Evolutionary conservation across 2,329 filamentous ascomycete species (phyloP), one percentile per base, ranked within the genome.

Genomic region (Zymoseptoria crescenta): DNA sequence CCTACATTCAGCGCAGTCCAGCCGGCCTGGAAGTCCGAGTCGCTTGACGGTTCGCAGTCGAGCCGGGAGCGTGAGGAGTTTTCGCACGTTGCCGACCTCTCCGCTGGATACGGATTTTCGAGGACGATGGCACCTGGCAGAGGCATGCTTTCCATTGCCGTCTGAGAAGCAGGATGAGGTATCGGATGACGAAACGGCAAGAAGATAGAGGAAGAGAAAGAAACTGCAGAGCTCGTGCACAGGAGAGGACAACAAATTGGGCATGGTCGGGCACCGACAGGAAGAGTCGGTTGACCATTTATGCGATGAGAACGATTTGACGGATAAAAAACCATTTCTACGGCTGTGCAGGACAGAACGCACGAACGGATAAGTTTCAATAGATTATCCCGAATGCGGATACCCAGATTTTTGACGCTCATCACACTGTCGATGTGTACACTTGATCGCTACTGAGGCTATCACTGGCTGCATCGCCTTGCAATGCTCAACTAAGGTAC

Each of bases 11-110:
- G 49, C 62, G n/a, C 60, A 64, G 35, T 59, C 60, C 19, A 67
- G 65, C 52, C 63, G 63, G 13, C 60, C 65, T 10, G 56, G 56
- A 16, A 64, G 58, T 20, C 58, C 59, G 30, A 59, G 55, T 19
- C 54, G 51, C 45, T 35, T 59, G 10, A 54, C 48, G 9, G 49
- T 30, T 16, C 28, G 59, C 8, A 65, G 64, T 54, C 59, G 62
- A 20, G 48, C 64, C 6, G 63, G 64, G 16, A 68, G 67, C 35
- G 49, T 64, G 4, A 64, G 58, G 56, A 69, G 67, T 55, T 58
- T 62, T 27, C 60, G 59, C 9, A 55, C 57, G 10, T 29, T 61
- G 28, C 56, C 65, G 2, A 48, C 55, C 8, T 65, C 64, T 7
- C 59, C 62, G 6, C 10, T 45, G 35, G 35, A 45, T 16, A 3